Evolutionary conservation across 2,329 filamentous ascomycete species (phyloP).

Genomic region (Berkeleyomyces rouxiae): DNA sequence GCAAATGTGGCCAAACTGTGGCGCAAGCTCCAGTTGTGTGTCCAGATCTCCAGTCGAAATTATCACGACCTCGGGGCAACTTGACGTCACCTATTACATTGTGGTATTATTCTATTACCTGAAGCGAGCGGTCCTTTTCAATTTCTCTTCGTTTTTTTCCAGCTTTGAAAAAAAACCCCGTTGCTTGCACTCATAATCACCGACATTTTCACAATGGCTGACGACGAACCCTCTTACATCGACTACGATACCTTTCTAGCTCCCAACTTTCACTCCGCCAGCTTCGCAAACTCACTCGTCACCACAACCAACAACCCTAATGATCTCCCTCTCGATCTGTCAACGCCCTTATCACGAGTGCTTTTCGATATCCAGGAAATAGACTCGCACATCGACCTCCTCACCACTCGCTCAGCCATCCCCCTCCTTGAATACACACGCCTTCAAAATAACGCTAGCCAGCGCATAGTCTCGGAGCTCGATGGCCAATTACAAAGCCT

Average conservation of each 20-base stretch:
- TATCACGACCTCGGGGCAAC: not conserved
- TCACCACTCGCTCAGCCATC: constrained; percentile 71
- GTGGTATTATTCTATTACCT: not conserved
- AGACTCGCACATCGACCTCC: constrained; percentile 81
- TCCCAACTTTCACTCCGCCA: constrained; percentile 61
- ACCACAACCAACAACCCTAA: constrained; percentile 81
- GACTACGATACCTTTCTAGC: constrained; percentile 87
- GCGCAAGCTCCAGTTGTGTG: not conserved
- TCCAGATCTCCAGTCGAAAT: not conserved
- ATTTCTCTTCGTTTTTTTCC: not conserved
- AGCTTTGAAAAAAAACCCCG: not conserved
- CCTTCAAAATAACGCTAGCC: constrained; percentile 55
- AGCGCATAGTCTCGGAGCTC: constrained; percentile 55
- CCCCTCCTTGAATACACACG: constrained; percentile 67
- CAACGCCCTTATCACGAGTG: constrained; percentile 80
- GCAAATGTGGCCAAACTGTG: not conserved
- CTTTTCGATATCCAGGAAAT: constrained; percentile 95
- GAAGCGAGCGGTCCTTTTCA: not conserved
- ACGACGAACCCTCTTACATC: constrained; percentile 66
- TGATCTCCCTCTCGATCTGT: constrained; percentile 80
- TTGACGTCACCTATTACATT: not conserved
- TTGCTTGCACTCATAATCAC: not conserved
- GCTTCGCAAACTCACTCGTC: constrained; percentile 79
- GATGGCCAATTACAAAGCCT: constrained; percentile 65
- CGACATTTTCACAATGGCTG: constrained; percentile 14